These are phyloP conservation scores for Musa itinerans DNA, from an alignment of 176 grass and related monocot species.

Conservation along the genomic window DNA sequence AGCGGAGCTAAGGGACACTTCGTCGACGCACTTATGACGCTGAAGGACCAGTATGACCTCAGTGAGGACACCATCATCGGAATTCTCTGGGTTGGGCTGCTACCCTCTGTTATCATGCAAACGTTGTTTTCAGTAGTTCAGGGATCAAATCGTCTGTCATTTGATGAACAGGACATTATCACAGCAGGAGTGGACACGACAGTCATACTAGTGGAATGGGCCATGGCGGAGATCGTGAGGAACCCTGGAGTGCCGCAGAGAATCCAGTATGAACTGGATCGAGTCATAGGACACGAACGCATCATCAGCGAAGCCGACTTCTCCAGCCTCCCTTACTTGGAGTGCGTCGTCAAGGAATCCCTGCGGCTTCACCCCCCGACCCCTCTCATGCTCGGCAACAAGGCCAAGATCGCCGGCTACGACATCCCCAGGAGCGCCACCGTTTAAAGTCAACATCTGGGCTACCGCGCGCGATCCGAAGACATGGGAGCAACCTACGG, in stretches of 20 bases:
- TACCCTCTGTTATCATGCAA: too few species aligned
- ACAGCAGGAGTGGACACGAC: slow-evolving; percentile 53
- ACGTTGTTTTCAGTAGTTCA: too few species aligned
- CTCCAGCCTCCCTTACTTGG: slow-evolving; percentile 45
- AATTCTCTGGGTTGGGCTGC: slow-evolving; percentile 43
- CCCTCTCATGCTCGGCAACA: slow-evolving; percentile 55
- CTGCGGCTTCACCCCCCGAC: slow-evolving; percentile 53
- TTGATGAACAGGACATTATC: slow-evolving; percentile 44
- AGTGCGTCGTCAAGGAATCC: slow-evolving; percentile 46
- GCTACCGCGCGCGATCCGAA: slow-evolving; percentile 38
- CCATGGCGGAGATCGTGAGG: slow-evolving; percentile 43
- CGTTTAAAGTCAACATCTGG: slow-evolving; percentile 53
- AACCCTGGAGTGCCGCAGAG: slow-evolving; percentile 46
- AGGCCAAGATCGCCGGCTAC: slow-evolving; percentile 48
- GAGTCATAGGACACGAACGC: slow-evolving; percentile 25
- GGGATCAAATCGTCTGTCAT: too few species aligned
- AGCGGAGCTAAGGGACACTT: slow-evolving; percentile 51
- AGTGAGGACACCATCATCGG: slow-evolving; percentile 63
- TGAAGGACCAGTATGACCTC: slow-evolving; percentile 50
- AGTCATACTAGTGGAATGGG: too few species aligned
- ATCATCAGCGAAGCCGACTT: slow-evolving; percentile 43
- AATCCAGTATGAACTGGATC: slow-evolving; percentile 49
- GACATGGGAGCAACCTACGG: slow-evolving; percentile 39
- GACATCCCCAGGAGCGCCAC: slow-evolving; percentile 43
- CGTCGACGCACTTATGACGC: slow-evolving; percentile 48